Base-by-base conservation (phyloP, 805 yeast species). In the Yueomyces sp. region DNA sequence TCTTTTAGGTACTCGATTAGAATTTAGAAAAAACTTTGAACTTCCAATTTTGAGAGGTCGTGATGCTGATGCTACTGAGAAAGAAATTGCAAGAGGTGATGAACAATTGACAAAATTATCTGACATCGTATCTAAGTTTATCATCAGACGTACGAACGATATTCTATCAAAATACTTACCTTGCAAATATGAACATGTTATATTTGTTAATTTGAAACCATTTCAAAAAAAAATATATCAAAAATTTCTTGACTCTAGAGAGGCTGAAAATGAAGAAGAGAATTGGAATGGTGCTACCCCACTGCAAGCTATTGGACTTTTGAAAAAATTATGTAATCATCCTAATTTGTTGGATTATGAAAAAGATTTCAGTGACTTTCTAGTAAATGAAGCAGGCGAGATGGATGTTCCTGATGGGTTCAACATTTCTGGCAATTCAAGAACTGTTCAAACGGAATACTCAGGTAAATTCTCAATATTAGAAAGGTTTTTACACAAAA, bases 61-160 rank as follows among this genome's bases (percentile, higher is more conserved):
- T 52, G 98, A 92, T 62, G 85, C 96, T 0, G 78, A 76, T 45
- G 95, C 96, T 0, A 73, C 83, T 0, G 96, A 90, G 41, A 67
- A 76, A 36, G 96, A 90, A 49, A 72, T 82, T 31, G 65, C 65
- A 36, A 65, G 66, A 37, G 94, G 96, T 27, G 85, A 81, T 46
- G 59, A 55, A 30, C 87, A 83, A 56, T 67, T 92, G 42, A 65
- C 67, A 26, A 86, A 83, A 51, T 65, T 92, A 40, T 78, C 90
- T 0, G 74, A 69, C 31, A 58, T 87, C 40, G 98, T 92, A 2
- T 83, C 88, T 33, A 81, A 78, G 52, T 90, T 90, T 60, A 92
- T 92, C 59, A 92, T 92, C 47, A 74, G 98, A 59, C 77, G 98
- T 57, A 87, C 97, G 0, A 92, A 92, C 65, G 98, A 92, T 61